phyloP scores from a whole-genome alignment of 2,329 filamentous ascomycete species.

The Ambrosiella cleistominuta region DNA sequence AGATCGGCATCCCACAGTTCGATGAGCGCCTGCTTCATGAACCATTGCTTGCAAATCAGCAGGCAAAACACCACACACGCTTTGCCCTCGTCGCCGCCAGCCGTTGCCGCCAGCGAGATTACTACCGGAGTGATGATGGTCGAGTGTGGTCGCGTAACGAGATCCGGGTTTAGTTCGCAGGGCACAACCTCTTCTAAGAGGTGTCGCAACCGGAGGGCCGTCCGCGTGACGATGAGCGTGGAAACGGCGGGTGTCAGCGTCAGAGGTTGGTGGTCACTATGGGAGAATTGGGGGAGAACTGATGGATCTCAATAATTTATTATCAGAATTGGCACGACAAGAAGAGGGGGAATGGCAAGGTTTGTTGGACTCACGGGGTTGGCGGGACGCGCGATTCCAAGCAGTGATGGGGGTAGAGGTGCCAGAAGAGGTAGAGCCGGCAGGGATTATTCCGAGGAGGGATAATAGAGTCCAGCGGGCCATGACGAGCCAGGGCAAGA shows the following conservation, averaged over 20 bases:
- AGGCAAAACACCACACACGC: conserved; percentile 74
- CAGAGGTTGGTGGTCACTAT: conserved; percentile 24
- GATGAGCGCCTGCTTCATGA: conserved; percentile 55
- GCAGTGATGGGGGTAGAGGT: not conserved
- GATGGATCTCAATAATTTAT: not conserved
- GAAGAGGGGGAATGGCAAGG: not conserved
- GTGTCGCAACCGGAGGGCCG: conserved; percentile 77
- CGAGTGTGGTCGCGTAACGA: conserved; percentile 66
- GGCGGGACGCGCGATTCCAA: conserved; percentile 1
- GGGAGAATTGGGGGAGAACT: conserved; percentile 50
- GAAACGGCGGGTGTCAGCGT: conserved; percentile 44
- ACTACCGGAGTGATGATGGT: conserved; percentile 68
- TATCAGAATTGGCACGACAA: not conserved
- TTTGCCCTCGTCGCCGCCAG: conserved; percentile 47
- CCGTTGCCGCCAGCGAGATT: conserved; percentile 61
- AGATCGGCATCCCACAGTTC: conserved; percentile 91
- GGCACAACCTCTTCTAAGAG: conserved; percentile 79
- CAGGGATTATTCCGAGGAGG: conserved; percentile 7
- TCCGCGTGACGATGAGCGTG: conserved; percentile 66
- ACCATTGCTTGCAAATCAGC: conserved; percentile 55
- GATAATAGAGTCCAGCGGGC: conserved; percentile 8
- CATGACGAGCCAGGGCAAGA: not conserved
- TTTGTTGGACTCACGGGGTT: conserved; percentile 2
- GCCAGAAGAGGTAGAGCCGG: not conserved
- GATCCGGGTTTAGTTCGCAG: conserved; percentile 65